Percentiles rank a stretch among this genome's conserved stretches.
These are phyloP conservation scores for Fraxinus ornus DNA, from an alignment of 305 asterid genomes.

Conservation along the genomic window DNA sequence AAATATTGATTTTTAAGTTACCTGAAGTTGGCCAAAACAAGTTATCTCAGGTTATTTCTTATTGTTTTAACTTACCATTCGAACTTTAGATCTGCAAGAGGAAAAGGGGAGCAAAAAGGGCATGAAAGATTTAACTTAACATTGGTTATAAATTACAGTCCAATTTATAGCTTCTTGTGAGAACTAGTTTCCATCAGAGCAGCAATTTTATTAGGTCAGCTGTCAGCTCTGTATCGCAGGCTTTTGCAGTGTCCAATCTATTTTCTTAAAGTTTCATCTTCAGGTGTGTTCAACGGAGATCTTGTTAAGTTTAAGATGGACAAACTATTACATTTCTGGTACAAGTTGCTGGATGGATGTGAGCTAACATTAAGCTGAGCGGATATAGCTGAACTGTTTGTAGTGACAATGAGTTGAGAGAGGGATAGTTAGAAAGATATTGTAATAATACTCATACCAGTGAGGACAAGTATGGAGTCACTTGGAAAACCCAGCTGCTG, in stretches of 20 bases:
- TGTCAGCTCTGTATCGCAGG: background rate
- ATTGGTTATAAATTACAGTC: background rate
- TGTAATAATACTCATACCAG: slow-evolving; percentile 36
- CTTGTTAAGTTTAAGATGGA: background rate
- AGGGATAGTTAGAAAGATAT: background rate
- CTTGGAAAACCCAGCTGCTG: slow-evolving; percentile 45
- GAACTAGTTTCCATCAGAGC: background rate
- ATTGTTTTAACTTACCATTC: background rate
- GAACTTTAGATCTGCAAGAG: slow-evolving; percentile 6
- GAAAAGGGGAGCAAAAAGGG: background rate
- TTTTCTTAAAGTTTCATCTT: slow-evolving; percentile 3
- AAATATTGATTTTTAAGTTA: background rate
- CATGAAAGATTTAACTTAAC: background rate
- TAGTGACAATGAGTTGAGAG: background rate
- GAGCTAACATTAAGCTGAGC: background rate
- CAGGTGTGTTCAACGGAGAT: background rate
- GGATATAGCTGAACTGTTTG: slow-evolving; percentile 8
- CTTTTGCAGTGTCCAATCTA: background rate
- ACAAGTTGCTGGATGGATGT: background rate
- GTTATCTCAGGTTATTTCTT: background rate
- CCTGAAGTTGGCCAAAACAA: slow-evolving; percentile 1
- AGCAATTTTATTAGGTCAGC: background rate
- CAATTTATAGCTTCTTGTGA: background rate
- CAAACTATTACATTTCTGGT: background rate
- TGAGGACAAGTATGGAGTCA: slow-evolving; percentile 48